Evolutionary conservation across 139 green algal genomes (phyloP), one percentile per base, ranked within the genome.

Genomic region (Asterochloris erici): DNA sequence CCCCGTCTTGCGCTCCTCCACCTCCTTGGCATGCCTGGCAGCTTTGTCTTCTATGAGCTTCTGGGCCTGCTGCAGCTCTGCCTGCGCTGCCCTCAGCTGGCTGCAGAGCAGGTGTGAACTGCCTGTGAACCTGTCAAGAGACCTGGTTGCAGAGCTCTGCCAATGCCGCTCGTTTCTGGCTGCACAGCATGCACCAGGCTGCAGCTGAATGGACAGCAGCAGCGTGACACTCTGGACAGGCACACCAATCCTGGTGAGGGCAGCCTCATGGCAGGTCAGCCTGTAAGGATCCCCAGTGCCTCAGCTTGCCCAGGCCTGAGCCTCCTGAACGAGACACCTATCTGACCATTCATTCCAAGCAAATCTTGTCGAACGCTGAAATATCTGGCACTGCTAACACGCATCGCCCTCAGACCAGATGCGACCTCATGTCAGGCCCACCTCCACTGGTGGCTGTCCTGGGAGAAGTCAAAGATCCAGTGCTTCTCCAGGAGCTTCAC

Each of bases 401-500:
- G 66, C 19, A 71, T 2, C 38, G 6, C 38, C 38, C 66, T 71
- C 66, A 71, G 10, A 71, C 2, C 21, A 24, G 66, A 71, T 4
- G 21, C 66, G 66, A 54, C 38, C 38, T 54, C 38, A 54, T 54
- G 66, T 26, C 9, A 71, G 28, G 12, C 29, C 24, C 68, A 80
- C 76, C 10, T 60, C 76, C 76, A 80, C 23, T 24, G 23, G 9
- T 26, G 9, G 60, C 60, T 80, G 76, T 69, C 76, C 38, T 69
- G 60, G 19, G 60, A 14, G 21, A 62, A 61, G 47, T 80, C 76
- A 80, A 80, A 80, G 9, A 80, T 69, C 76, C 76, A 80, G 28
- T 80, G 38, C 23, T 64, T 80, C 23, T 80, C 76, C 76, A 80
- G 68, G 24, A 70, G 60, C 23, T 70, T 76, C 70, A 80, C 76